Percentiles rank a stretch among this genome's conserved stretches.
Evolutionary conservation across 176 grass and related monocot species (phyloP).

Genomic region (Elymus sibiricus): DNA sequence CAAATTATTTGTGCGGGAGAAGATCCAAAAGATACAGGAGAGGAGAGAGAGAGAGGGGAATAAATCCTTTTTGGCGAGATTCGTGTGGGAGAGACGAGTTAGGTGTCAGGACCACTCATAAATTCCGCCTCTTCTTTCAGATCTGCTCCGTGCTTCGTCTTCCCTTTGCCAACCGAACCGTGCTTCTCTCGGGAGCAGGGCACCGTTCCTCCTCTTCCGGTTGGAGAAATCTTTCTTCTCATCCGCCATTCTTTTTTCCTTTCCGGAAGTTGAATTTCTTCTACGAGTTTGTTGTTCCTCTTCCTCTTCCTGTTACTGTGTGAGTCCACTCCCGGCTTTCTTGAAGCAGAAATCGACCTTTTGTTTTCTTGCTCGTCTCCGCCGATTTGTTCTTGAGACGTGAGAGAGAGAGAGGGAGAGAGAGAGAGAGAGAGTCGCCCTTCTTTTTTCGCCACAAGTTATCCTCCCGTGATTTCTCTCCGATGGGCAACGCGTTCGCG

Average conservation of each 20-base stretch:
- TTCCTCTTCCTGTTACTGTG: neutral
- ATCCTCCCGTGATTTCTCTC: neutral
- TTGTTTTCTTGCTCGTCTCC: neutral
- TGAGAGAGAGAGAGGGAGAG: neutral
- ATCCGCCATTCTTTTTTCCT: neutral
- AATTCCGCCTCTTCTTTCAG: constrained; percentile 53
- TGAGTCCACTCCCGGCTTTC: neutral
- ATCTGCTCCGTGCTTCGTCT: constrained; percentile 48
- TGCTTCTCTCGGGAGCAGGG: neutral
- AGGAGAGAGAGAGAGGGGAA: neutral
- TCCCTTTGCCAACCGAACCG: neutral
- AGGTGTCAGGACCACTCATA: constrained; percentile 43
- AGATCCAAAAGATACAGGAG: constrained; percentile 9
- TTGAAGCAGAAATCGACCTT: neutral
- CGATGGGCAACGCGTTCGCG: constrained; percentile 80
- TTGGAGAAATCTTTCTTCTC: constrained; percentile 6
- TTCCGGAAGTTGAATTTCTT: neutral
- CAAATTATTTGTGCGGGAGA: neutral
- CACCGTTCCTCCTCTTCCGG: neutral
- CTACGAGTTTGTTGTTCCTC: neutral
- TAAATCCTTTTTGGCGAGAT: constrained; percentile 38
- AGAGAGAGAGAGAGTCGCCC: neutral
- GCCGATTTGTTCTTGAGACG: constrained; percentile 16
- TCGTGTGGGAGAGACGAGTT: constrained; percentile 34
- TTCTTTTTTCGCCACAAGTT: constrained; percentile 5